A percentile compares a stretch with the other conserved stretches of the same genome.
phyloP scores from a whole-genome alignment of 1,284 basidiomycete species.

The Heterobasidion occidentale region DNA sequence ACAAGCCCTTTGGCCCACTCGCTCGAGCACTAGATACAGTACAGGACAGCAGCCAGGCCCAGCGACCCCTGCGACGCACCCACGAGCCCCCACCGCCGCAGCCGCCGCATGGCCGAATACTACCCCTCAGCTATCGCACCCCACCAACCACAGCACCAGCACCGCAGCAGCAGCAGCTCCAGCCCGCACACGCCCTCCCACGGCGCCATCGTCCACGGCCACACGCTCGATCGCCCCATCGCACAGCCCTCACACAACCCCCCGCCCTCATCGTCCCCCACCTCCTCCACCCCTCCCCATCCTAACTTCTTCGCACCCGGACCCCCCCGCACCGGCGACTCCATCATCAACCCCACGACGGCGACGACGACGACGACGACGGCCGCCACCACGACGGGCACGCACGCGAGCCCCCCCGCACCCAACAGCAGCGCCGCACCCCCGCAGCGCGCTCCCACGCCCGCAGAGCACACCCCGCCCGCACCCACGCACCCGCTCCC shows the following conservation, averaged over 20 bases:
- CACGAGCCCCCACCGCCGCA: no score
- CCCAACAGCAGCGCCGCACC: not conserved
- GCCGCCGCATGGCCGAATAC: no score
- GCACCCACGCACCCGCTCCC: constrained; percentile 9
- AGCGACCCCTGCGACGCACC: no score
- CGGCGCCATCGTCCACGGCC: constrained; percentile 46
- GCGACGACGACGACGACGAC: no score
- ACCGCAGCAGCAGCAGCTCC: no score
- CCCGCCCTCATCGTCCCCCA: not conserved
- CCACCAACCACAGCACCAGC: no score
- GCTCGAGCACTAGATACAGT: no score
- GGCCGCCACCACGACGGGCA: no score
- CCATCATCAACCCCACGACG: not conserved
- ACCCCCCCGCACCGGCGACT: constrained; percentile 2
- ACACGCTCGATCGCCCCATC: constrained; percentile 48
- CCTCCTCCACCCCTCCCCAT: not conserved
- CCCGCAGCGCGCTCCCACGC: not conserved
- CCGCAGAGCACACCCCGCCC: constrained; percentile 1
- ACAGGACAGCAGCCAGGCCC: no score
- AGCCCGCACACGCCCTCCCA: constrained; percentile 55
- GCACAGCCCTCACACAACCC: constrained; percentile 16
- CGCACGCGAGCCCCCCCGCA: no score
- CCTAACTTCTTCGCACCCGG: not conserved
- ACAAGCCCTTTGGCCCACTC: no score
- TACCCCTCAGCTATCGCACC: no score